A percentile compares a stretch with the other conserved stretches of the same genome.
Evolutionary conservation across 163 green algal species (phyloP).

Genomic region (Prototheca wickerhamii): DNA sequence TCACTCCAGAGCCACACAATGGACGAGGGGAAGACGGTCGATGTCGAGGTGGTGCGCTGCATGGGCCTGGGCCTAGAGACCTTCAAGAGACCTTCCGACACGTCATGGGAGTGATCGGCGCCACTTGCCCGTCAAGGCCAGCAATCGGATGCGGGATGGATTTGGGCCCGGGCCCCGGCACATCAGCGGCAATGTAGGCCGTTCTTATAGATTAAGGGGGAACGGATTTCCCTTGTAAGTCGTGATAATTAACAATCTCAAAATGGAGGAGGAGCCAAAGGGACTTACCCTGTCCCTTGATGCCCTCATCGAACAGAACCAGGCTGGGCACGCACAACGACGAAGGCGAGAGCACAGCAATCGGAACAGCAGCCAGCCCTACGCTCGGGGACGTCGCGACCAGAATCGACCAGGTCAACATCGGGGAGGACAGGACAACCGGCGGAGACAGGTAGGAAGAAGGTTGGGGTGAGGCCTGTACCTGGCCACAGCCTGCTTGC

Average conservation of each 20-base stretch:
- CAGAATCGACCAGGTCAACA: background rate
- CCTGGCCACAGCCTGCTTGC: no score
- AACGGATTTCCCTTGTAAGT: background rate
- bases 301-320: background rate
- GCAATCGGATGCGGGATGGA: no score
- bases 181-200: background rate
- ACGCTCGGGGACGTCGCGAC: background rate
- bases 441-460: no score
- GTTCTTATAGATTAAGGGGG: background rate
- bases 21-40: background rate
- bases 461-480: no score
- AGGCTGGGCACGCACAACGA: background rate
- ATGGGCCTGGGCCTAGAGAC: background rate
- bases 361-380: background rate
- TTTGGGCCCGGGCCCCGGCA: no score
- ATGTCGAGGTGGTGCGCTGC: no score
- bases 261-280: constrained; percentile 3
- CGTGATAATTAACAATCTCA: background rate
- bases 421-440: background rate
- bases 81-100: background rate
- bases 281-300: background rate
- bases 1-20: background rate
- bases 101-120: no score
- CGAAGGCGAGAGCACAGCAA: background rate
- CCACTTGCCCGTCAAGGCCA: no score